Conservation (phyloP, 2,329 filamentous ascomycete genomes). For the Diplodia corticola region DNA sequence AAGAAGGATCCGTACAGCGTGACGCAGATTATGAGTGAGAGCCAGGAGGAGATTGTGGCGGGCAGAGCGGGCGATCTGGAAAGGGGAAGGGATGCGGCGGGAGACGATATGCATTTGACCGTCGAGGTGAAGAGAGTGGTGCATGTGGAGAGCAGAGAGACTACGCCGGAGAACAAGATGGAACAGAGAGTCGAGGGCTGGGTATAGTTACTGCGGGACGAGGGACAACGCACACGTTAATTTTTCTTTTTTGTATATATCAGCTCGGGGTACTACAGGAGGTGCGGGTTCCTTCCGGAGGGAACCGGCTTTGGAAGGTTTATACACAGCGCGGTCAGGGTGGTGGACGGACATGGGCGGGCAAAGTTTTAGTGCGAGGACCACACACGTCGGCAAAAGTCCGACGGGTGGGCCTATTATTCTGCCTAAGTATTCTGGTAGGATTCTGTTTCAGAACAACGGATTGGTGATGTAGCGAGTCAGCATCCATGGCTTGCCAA, state of each 20-base stretch:
- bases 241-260: background rate
- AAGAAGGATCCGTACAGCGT: slow-evolving; percentile 27
- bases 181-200: background rate
- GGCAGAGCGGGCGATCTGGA: background rate
- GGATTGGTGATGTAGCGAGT: background rate
- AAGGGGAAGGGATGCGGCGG: background rate
- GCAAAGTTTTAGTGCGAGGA: background rate
- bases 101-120: background rate
- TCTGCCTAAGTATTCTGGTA: background rate
- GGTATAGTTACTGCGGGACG: background rate
- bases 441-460: background rate
- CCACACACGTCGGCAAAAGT: background rate
- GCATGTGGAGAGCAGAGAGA: background rate
- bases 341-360: no score
- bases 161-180: background rate
- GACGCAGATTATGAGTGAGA: slow-evolving; percentile 24
- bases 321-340: no score
- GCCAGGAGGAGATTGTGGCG: background rate
- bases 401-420: background rate
- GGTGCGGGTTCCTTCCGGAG: no score
- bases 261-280: background rate
- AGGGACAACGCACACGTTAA: background rate
- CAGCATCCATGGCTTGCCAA: background rate
- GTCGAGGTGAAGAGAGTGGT: background rate
- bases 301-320: no score